Conservation (phyloP, 2,329 filamentous ascomycete species). For the Colletotrichum salicis region DNA sequence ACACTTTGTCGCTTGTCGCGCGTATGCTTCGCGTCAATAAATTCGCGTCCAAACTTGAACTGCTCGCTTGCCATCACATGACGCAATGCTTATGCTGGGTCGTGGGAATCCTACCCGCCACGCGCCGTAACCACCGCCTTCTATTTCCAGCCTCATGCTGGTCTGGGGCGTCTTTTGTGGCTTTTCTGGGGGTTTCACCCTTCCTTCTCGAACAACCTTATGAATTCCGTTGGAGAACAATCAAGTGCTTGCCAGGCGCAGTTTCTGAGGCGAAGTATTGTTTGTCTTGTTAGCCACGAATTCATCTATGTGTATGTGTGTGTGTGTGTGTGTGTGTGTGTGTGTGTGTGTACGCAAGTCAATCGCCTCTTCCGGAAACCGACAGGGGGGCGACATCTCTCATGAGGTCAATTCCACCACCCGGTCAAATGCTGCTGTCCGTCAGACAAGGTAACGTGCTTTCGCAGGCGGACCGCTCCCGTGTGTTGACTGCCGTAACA, state of each 20-base stretch:
- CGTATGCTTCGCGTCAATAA: conserved; percentile 18
- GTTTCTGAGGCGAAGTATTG: background rate
- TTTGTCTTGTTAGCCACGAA: background rate
- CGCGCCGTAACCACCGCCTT: conserved; percentile 4
- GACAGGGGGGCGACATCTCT: conserved; percentile 1
- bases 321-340: background rate
- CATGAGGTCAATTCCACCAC: conserved; percentile 4
- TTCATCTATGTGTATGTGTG: background rate
- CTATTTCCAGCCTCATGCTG: conserved; percentile 15
- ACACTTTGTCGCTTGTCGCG: conserved; percentile 1
- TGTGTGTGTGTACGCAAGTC: background rate
- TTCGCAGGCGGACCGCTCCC: conserved; percentile 24
- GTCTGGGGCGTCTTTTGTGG: background rate
- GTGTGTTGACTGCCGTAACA: conserved; percentile 24
- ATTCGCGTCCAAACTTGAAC: background rate
- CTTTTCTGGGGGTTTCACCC: background rate
- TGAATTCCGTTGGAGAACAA: background rate
- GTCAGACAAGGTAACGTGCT: conserved; percentile 17
- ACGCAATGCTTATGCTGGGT: conserved; percentile 31
- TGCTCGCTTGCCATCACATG: conserved; percentile 23
- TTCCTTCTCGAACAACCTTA: background rate
- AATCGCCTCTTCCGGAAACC: conserved; percentile 1
- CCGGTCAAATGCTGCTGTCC: conserved; percentile 8
- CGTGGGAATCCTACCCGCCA: conserved; percentile 15
- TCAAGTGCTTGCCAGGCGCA: background rate